These are phyloP conservation scores for Botrytis fragariae DNA, from an alignment of 2,329 filamentous ascomycete genomes.

Conservation along the genomic window DNA sequence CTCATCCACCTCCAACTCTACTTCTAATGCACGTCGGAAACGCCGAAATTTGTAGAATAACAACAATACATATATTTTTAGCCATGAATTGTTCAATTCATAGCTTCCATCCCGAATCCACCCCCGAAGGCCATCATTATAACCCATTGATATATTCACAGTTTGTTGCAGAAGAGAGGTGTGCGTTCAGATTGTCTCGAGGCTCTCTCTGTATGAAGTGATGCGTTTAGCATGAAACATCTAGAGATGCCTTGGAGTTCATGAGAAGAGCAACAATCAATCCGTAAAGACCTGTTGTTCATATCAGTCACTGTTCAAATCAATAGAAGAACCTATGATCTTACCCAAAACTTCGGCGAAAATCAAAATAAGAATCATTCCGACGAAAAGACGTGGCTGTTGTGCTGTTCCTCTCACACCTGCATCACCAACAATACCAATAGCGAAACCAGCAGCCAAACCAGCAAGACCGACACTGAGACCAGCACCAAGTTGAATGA, in stretches of 20 bases:
- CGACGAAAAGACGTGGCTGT: conserved; percentile 67
- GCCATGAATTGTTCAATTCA: conserved; percentile 27
- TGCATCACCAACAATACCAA: conserved; percentile 84
- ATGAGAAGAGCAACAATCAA: conserved; percentile 98
- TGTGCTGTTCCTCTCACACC: conserved; percentile 82
- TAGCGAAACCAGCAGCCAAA: conserved; percentile 81
- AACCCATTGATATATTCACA: conserved; percentile 33
- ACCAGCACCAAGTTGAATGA: conserved; percentile 83
- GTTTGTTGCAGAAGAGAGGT: conserved; percentile 29
- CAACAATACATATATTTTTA: conserved; percentile 38
- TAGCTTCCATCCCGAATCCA: conserved; percentile 26
- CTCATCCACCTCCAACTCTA: conserved; percentile 33
- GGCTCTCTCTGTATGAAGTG: conserved; percentile 30
- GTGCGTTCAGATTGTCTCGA: conserved; percentile 33
- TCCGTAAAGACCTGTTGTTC: conserved; percentile 81
- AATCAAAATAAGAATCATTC: conserved; percentile 83
- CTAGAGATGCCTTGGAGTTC: conserved; percentile 85
- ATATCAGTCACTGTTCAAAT: conserved; percentile 33
- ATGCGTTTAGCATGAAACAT: conserved; percentile 57
- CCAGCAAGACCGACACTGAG: conserved; percentile 78
- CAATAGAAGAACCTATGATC: neutral
- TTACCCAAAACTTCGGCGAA: conserved; percentile 81
- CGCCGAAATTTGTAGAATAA: conserved; percentile 34
- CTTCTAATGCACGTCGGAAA: conserved; percentile 39
- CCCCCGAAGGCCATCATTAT: conserved; percentile 33